phyloP scores from a whole-genome alignment of 345 rosid species.

The Populus euphratica region DNA sequence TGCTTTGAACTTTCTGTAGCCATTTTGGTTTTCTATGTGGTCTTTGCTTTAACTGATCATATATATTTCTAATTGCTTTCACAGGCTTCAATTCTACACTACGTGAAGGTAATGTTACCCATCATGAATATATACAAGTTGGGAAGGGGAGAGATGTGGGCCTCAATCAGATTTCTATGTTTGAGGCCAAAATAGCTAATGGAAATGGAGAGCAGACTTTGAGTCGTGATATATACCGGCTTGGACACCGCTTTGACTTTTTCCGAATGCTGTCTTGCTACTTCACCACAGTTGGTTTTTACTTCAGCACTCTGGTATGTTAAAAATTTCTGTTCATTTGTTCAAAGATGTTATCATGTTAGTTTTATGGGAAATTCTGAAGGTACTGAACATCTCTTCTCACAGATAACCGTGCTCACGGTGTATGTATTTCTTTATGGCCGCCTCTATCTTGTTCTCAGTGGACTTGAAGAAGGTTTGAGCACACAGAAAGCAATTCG shows the following conservation, averaged over 20 bases:
- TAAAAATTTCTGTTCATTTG: background rate
- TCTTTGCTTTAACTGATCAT: slow-evolving; percentile 3
- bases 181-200: slow-evolving; percentile 97
- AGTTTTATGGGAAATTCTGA: background rate
- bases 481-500: slow-evolving; percentile 66
- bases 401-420: slow-evolving; percentile 90
- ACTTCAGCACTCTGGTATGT: slow-evolving; percentile 91
- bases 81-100: slow-evolving; percentile 98
- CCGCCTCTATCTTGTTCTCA: slow-evolving; percentile 92
- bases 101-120: slow-evolving; percentile 99
- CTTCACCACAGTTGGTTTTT: slow-evolving; percentile 96
- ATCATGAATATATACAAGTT: slow-evolving; percentile 98
- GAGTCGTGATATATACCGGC: slow-evolving; percentile 93
- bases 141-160: slow-evolving; percentile 99
- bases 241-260: slow-evolving; percentile 98
- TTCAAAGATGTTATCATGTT: slow-evolving; percentile 4
- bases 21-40: background rate
- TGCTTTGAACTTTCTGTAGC: slow-evolving; percentile 1
- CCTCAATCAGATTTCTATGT: slow-evolving; percentile 99
- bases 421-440: slow-evolving; percentile 98
- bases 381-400: slow-evolving; percentile 20
- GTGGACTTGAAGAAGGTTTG: slow-evolving; percentile 90
- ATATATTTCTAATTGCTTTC: slow-evolving; percentile 9
- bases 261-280: slow-evolving; percentile 98
- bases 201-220: slow-evolving; percentile 98